Evolutionary conservation across 2,329 filamentous ascomycete genomes (phyloP), one percentile per base, ranked within the genome.

Genomic region (Cladosporium sp.): DNA sequence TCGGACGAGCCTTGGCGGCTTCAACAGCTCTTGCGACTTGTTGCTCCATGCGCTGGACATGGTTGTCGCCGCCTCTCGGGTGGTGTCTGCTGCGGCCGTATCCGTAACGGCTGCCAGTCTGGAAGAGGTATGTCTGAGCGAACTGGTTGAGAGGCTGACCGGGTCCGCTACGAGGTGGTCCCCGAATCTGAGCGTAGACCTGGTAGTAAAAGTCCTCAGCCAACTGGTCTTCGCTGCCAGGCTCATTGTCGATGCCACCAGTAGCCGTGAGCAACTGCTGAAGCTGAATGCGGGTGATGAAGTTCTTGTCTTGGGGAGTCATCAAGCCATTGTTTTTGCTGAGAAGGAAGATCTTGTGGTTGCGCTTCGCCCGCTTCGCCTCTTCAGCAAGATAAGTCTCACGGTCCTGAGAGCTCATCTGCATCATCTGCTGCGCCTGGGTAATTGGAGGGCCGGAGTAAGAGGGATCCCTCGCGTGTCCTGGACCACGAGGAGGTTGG

Each of bases 261-360:
- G 90, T 95, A 8, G 93, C 91, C 9, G 92, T 85, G 50, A 98
- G 89, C 34, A 98, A 80, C 68, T 98, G 93, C 72, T 98, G 93
- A 49, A 98, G 79, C 69, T 98, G 93, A 59, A 98, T 98, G 14
- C 93, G 85, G 4, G 93, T 97, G 60, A 98, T 95, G 72, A 97
- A 98, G 68, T 96, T 98, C 78, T 98, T 98, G 72, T 98, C 93
- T 67, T 97, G 92, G 0, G 93, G 93, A 3, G 93, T 98, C 93
- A 98, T 98, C 56, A 98, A 74, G 19, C 93, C 93, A 65, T 98
- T 98, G 63, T 95, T 90, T 72, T 89, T 90, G 19, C 89, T 95
- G 49, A 96, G 75, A 40, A 95, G 77, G 73, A 91, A 92, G 57
- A 98, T 97, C 76, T 98, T 98, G 74, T 97, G 92, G 66, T 98